Base-by-base conservation (phyloP, 2,329 filamentous ascomycete genomes). In the Talaromyces sp. region DNA sequence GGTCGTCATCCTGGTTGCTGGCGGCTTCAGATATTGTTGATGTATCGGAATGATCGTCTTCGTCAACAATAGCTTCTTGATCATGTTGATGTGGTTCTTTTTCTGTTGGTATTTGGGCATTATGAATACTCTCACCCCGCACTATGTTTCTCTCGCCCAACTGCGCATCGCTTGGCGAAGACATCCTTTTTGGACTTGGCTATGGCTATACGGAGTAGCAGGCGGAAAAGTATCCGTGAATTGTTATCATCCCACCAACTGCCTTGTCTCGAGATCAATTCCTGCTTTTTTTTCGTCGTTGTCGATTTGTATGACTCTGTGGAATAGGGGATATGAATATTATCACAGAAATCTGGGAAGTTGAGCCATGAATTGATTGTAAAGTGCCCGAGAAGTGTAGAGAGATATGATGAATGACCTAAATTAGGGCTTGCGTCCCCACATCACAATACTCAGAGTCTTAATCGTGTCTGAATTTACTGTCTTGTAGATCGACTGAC, bases 1-100 rank as follows among this genome's bases (percentile, higher is more conserved):
- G 25, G 25, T 67, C 63, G 35, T 64, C 63, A 39, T 50, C 58
- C n/a, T n/a, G n/a, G 21, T 43, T 37, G 21, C n/a, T 37, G 17
- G 21, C 25, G 28, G 8, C 31, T 43, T 43, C 28, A 41, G 52
- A 48, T 39, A 59, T 28, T 2, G 52, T 59, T 5, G 57, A 59
- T 43, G 45, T 39, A 25, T 59, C 57, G 33, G 53, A 56, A 31
- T 43, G 53, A 11, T 59, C 52, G 11, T 40, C 33, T 7, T 50
- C 50, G 13, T 35, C 17, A 17, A 48, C 45, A 33, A 48, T 33
- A 48, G 28, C 45, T 11, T 48, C 45, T n/a, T 19, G 50, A 13
- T 19, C 36, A 21, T 37, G 19, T 22, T 15, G 19, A 22, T 46
- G 53, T 5, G 28, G 35, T 46, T 55, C 40, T 28, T 55, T 46